Conservation (phyloP, 1,284 basidiomycete genomes). For the Trichosporon faecale region DNA sequence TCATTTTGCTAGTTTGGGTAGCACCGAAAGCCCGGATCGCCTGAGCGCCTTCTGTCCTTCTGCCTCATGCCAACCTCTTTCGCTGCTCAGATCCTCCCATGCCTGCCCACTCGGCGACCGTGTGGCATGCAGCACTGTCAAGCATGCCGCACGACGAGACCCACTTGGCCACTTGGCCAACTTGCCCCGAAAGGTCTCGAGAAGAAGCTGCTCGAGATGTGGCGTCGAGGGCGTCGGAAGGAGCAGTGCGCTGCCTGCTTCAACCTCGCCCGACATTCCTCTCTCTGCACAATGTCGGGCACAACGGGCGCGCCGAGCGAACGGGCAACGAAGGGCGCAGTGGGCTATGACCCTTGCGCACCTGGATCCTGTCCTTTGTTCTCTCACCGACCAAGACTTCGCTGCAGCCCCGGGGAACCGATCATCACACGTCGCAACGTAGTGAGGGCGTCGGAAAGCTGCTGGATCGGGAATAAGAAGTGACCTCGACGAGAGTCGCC, state of each 20-base stretch:
- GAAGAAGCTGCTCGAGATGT: neutral
- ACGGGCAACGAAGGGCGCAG: neutral
- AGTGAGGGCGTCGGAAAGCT: neutral
- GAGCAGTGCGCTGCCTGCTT: neutral
- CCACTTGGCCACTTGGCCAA: neutral
- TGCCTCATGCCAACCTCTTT: neutral
- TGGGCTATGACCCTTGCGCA: neutral
- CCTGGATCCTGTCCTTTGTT: neutral
- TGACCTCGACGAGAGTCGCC: neutral
- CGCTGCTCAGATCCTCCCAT: neutral
- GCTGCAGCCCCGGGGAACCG: too few relatives aligned
- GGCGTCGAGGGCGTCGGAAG: constrained; percentile 1
- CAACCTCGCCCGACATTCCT: neutral
- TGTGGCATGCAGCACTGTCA: neutral
- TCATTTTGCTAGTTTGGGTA: neutral
- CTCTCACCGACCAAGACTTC: neutral
- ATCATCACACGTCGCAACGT: too few relatives aligned
- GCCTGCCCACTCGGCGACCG: too few relatives aligned
- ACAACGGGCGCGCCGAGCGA: neutral
- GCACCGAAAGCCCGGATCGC: neutral
- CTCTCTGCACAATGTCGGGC: neutral
- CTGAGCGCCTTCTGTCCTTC: neutral
- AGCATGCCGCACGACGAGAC: neutral
- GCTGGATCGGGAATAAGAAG: neutral
- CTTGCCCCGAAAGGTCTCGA: neutral